phyloP scores from a whole-genome alignment of 345 rosid genomes.

The Populus euphratica region DNA sequence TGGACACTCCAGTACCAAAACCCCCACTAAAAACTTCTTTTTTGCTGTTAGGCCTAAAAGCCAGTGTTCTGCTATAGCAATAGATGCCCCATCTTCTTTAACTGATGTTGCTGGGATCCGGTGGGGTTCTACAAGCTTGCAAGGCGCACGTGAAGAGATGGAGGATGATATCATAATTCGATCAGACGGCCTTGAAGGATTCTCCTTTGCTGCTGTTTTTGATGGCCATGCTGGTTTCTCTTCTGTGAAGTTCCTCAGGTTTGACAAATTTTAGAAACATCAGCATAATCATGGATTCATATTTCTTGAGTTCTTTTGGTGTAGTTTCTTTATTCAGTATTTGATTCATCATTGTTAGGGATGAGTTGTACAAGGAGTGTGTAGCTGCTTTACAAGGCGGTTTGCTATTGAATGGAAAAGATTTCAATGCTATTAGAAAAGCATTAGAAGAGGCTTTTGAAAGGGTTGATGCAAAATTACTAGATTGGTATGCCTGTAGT shows the following conservation, averaged over 20 bases:
- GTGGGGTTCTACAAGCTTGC: constrained; percentile 68
- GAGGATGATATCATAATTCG: constrained; percentile 71
- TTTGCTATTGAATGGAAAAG: constrained; percentile 54
- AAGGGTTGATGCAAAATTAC: constrained; percentile 60
- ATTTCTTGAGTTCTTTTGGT: background rate
- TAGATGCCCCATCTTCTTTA: constrained; percentile 67
- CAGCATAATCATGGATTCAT: background rate
- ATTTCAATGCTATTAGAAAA: constrained; percentile 39
- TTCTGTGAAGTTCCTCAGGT: constrained; percentile 79
- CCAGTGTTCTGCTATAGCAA: constrained; percentile 76
- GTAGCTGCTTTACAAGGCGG: constrained; percentile 71
- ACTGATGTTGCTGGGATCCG: constrained; percentile 56
- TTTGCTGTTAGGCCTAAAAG: constrained; percentile 22
- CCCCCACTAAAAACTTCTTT: constrained; percentile 2
- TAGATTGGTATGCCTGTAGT: constrained; percentile 47
- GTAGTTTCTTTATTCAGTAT: background rate
- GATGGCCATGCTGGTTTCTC: constrained; percentile 89
- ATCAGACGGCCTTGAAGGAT: constrained; percentile 67
- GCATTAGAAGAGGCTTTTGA: constrained; percentile 63
- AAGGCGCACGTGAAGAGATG: constrained; percentile 90
- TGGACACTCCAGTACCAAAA: constrained; percentile 8
- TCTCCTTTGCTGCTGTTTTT: constrained; percentile 83
- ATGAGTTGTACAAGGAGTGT: constrained; percentile 83
- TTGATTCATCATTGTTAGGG: constrained; percentile 38
- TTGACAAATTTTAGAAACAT: background rate